phyloP scores from a whole-genome alignment of 345 rosid species.

The Carallia pectinifolia region DNA sequence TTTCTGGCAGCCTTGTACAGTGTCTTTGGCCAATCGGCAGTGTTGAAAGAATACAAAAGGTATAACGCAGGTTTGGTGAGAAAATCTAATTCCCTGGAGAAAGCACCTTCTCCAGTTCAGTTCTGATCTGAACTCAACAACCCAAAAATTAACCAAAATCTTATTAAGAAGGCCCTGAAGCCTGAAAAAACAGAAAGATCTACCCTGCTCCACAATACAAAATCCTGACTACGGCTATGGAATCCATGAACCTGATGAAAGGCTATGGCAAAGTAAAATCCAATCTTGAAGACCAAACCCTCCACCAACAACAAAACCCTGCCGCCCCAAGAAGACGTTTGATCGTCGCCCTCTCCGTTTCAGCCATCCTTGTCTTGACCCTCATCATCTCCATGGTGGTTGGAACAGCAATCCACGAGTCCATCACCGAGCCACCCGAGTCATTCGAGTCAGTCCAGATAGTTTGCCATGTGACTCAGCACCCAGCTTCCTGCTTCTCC shows the following conservation, averaged over 20 bases:
- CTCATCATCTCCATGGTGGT: conserved; percentile 32
- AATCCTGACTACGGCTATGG: conserved; percentile 35
- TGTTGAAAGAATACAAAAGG: too few relatives aligned
- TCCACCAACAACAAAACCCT: conserved; percentile 18
- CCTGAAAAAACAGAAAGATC: too few relatives aligned
- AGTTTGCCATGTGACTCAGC: conserved; percentile 58
- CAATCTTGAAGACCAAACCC: conserved; percentile 34
- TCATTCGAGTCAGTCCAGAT: conserved; percentile 40
- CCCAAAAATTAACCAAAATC: too few relatives aligned
- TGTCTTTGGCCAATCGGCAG: too few relatives aligned
- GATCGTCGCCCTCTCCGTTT: conserved; percentile 36
- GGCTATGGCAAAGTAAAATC: conserved; percentile 67
- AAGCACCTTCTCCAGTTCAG: too few relatives aligned
- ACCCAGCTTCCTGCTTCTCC: conserved; percentile 61
- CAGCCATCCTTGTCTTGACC: conserved; percentile 43
- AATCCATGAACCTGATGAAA: conserved; percentile 50
- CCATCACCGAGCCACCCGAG: conserved; percentile 14
- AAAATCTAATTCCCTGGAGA: too few relatives aligned
- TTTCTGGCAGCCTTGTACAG: too few relatives aligned
- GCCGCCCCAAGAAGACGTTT: conserved; percentile 24
- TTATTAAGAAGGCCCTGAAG: too few relatives aligned
- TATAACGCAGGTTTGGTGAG: too few relatives aligned
- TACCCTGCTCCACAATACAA: background rate
- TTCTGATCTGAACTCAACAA: too few relatives aligned
- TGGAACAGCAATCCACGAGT: conserved; percentile 38